phyloP scores from a whole-genome alignment of 2,329 filamentous ascomycete genomes.

The Thelonectria rubi region DNA sequence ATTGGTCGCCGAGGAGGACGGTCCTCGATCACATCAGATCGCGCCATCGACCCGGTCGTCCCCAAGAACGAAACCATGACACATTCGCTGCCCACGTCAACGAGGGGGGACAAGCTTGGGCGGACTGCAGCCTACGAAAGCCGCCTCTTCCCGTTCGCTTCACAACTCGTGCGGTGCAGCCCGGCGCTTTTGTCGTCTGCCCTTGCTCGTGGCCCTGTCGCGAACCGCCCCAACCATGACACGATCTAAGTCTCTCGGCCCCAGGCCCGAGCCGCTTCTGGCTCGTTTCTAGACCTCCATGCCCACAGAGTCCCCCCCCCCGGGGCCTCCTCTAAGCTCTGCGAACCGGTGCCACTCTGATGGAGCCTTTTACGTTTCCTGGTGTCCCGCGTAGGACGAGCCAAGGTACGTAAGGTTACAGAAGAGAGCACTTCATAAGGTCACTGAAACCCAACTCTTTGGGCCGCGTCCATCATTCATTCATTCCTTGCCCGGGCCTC shows the following conservation, averaged over 20 bases:
- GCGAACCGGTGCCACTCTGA: constrained; percentile 7
- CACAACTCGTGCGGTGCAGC: constrained; percentile 20
- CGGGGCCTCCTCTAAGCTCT: not conserved
- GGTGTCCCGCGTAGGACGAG: not conserved
- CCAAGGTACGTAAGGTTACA: not conserved
- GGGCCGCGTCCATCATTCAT: not conserved
- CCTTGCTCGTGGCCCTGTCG: not conserved
- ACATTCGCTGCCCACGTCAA: constrained; percentile 23
- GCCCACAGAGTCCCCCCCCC: no score
- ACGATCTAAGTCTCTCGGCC: not conserved
- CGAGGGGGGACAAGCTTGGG: not conserved
- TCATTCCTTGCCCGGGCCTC: not conserved
- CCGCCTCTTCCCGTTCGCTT: constrained; percentile 13
- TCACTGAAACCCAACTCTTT: constrained; percentile 5
- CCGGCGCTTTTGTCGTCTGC: constrained; percentile 24
- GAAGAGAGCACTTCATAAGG: constrained; percentile 13
- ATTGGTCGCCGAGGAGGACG: constrained; percentile 31
- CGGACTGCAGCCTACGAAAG: constrained; percentile 2
- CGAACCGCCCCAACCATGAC: not conserved
- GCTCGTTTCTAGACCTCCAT: constrained; percentile 36
- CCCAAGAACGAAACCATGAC: constrained; percentile 28
- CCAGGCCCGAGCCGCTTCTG: constrained; percentile 35
- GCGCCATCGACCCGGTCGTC: constrained; percentile 43
- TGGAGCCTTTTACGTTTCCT: constrained; percentile 12
- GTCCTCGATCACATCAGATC: constrained; percentile 42